Base-by-base conservation (phyloP, 1,139 yeast genomes). In the Scheffersomyces lignicola region DNA sequence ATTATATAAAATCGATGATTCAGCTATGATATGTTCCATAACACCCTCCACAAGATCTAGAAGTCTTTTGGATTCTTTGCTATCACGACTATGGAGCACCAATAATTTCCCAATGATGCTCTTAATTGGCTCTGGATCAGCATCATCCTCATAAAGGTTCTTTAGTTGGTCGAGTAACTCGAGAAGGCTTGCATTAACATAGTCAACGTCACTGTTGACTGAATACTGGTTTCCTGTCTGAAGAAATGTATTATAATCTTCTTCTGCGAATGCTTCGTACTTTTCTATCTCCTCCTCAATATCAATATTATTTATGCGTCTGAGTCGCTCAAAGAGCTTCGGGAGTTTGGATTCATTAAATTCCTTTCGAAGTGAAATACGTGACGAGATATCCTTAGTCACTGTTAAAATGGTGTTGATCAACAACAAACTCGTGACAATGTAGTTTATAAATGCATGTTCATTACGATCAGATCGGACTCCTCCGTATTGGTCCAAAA, bases 201-300 rank as follows among this genome's bases (percentile, higher is more conserved):
- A 29, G 13, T 20, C 32, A 5, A 3, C n/a, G 5, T 5, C 5
- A 8, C 7, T 18, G 12, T 31, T 31, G 18, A 13, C 18, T n/a
- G 17, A 29, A 31, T 12, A 27, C 24, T 14, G 35, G n/a, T 28
- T 31, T 27, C 31, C 30, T 18, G 24, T 31, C 7, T 33, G 40
- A 13, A 39, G 26, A 20, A 27, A 40, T 15, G 25, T 36, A 29
- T 35, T 31, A 20, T 40, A 58, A 42, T 74, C 80, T 8, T 63
- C 72, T 31, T 65, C 71, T 2, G 71, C 73, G 29, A 45, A 60
- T 1, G 49, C 52, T 37, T 66, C 67, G 41, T 71, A 76, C 34
- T 62, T 62, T 10, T 65, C 68, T 23, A 76, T 67, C 39, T 73
- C 72, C 35, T 73, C 75, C 35, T 59, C 56, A 23, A 76, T 60